Evolutionary conservation across 2,329 filamentous ascomycete species (phyloP), one percentile per base, ranked within the genome.

Genomic region (Fusarium sp.): DNA sequence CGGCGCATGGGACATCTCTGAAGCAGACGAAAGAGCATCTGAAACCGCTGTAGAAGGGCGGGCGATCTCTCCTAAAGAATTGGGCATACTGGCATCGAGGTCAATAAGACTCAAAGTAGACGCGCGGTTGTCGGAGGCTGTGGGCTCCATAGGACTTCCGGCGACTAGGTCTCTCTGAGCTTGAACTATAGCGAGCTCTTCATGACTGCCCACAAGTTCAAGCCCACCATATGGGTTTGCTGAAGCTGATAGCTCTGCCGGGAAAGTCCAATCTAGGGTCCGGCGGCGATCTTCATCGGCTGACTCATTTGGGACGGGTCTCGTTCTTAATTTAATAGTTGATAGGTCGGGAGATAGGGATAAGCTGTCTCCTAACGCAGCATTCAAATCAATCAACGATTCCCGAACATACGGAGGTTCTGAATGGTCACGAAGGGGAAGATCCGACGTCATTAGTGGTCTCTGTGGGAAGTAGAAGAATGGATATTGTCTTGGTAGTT

Each of bases 401-500:
- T 91, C 89, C 56, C 87, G 82, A 20, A 91, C 84, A 7, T 86
- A 79, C 79, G 71, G 84, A 75, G 79, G 83, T 17, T 86, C 44
- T 13, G 87, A 88, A 73, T 90, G 85, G 65, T 91, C 85, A 27
- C 89, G 84, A 4, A 91, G 79, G 0, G 89, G 89, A 10, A 91
- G 82, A 74, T 91, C 89, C 1, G 79, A 79, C 13, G 67, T 65
- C 1, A 79, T 79, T 1, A 82, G 79, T 41, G 20, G 38, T 7
- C 18, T 41, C 38, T 41, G 38, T 1, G 3, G 82, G 79, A 5
- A 82, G 52, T 33, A 90, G 82, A 4, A 82, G 53, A 42, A 35
- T 87, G 83, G n/a, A 88, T 89, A 68, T 91, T 91, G 64, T 91
- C 89, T 22, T 90, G 86, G 69, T 92, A 92, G 67, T 86, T 90